Evolutionary conservation across 164 flowering plant genomes (phyloP), one percentile per base, ranked within the genome.

Genomic region (Brasenia schreberi): DNA sequence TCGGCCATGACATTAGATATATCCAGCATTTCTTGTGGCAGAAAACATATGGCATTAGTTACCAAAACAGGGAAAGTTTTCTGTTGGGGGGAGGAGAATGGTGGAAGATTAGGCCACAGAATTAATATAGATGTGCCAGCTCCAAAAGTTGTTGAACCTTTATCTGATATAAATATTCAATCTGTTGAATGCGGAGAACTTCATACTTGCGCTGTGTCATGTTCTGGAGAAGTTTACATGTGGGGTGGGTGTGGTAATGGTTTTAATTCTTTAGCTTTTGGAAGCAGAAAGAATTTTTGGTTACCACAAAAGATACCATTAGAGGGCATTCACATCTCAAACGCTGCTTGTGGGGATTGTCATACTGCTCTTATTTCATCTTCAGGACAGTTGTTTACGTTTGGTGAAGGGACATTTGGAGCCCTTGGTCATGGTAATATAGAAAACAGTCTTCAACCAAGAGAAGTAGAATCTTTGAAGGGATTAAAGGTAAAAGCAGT

Each of bases 321-420:
- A 64, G 82, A 77, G 53, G 82, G 87, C 64, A 63, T 81, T 43
- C 62, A 18, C 43, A 70, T 87, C 42, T 70, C 79, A 4, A 71
- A 66, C 11, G 80, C 85, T 67, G 75, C 90, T 19, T 87, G 93
- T 74, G 94, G 94, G 42, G 84, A 74, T 39, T 87, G 90, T 87
- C 94, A 87, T 74, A 79, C 82, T 1, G 85, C 88, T 19, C 69
- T 84, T 68, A 79, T 85, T 5, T 71, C 90, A 23, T 68, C 81
- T n/a, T 68, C 68, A 5, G 93, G 93, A 39, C 80, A 81, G 74
- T 72, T 87, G 58, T 84, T 82, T 74, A 87, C 93, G 3, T 87
- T 67, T 71, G 93, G 93, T 44, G 87, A 85, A 73, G 93, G 93
- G 61, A 82, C 87, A 59, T 87, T 85, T 83, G 93, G 93, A 10